Base-by-base conservation (phyloP, 192 early-diverging fungal species). In the Mortierella antarctica region DNA sequence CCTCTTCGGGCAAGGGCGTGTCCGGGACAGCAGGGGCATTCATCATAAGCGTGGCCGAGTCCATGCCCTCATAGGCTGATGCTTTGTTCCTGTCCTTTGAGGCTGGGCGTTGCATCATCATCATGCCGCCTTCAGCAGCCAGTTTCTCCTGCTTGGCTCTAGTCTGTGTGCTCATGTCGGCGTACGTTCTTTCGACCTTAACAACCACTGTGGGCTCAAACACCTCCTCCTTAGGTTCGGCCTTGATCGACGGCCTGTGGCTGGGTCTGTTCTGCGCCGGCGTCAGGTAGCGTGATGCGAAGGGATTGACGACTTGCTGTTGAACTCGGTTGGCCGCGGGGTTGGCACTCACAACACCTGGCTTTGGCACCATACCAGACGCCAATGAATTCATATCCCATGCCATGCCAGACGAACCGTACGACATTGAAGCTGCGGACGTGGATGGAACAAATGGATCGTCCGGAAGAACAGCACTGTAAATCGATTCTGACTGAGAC, bases 151-250 rank as follows among this genome's bases (percentile, higher is more conserved):
- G 69, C 53, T 63, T 62, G 20, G 69, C 77, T 61, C 64, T 80
- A 21, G 77, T 80, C 49, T 80, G 77, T 2, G 77, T 80, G 45
- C 77, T 80, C 69, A 80, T 72, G 15, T 80, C 77, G 14, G 70
- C 70, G 59, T 68, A 72, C 0, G n/a, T 80, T 45, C 77, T 58
- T 39, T 80, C 70, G 8, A 68, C 60, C 65, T 80, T 80, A 42
- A 52, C 55, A 9, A 20, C 59, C 8, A 80, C 42, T 31, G 47
- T 72, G 40, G 69, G 70, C 40, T 67, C 59, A 58, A 62, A 15
- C 4, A 72, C 13, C 59, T 80, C 77, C n/a, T 80, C 70, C 45
- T 76, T 62, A 17, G 20, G n/a, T 39, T 80, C 65, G 2, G 57
- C 41, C 77, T 80, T 80, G 44, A 78, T 42, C 3, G 56, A 53